A percentile compares a stretch with the other conserved stretches of the same genome.
Evolutionary conservation across 352 stramenopile species (phyloP).

Genomic region (Pythium phragmiticola): DNA sequence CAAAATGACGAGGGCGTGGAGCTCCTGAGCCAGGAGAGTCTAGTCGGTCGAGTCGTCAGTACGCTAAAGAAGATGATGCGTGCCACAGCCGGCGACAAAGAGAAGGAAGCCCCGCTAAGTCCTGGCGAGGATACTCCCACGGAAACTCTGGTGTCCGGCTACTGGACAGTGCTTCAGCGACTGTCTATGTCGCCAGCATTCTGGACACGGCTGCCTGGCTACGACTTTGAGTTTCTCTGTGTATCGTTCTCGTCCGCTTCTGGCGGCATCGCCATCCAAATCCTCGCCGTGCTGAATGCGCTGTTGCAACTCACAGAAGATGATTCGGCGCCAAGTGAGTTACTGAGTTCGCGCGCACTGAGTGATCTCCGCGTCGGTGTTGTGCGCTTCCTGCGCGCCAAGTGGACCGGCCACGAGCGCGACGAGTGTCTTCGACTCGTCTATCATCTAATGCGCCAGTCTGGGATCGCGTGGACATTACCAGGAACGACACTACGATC

Average conservation of each 20-base stretch:
- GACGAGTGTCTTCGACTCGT: slow-evolving; percentile 63
- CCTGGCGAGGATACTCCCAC: slow-evolving; percentile 20
- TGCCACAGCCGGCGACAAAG: slow-evolving; percentile 11
- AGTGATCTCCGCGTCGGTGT: slow-evolving; percentile 58
- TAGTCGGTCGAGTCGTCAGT: slow-evolving; percentile 46
- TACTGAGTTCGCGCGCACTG: slow-evolving; percentile 56
- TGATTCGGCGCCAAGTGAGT: slow-evolving; percentile 36
- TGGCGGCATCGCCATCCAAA: slow-evolving; percentile 34
- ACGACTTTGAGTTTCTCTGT: slow-evolving; percentile 73
- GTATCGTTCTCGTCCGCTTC: slow-evolving; percentile 44
- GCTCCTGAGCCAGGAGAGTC: slow-evolving; percentile 29
- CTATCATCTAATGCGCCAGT: slow-evolving; percentile 60
- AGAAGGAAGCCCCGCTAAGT: slow-evolving; percentile 21
- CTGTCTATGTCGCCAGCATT: slow-evolving; percentile 37
- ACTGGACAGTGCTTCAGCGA: slow-evolving; percentile 47
- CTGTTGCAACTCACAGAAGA: slow-evolving; percentile 55
- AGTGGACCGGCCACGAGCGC: slow-evolving; percentile 71
- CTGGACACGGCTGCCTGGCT: slow-evolving; percentile 46
- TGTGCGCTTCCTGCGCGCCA: slow-evolving; percentile 59
- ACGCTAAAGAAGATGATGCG: slow-evolving; percentile 40
- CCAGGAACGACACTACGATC: slow-evolving; percentile 50
- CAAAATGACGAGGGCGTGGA: slow-evolving; percentile 47
- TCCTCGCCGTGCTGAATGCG: slow-evolving; percentile 57
- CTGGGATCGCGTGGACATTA: slow-evolving; percentile 62
- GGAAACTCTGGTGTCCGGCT: slow-evolving; percentile 26